Conservation (phyloP, 305 asterid genomes). For the Solanum aculeatissimum region DNA sequence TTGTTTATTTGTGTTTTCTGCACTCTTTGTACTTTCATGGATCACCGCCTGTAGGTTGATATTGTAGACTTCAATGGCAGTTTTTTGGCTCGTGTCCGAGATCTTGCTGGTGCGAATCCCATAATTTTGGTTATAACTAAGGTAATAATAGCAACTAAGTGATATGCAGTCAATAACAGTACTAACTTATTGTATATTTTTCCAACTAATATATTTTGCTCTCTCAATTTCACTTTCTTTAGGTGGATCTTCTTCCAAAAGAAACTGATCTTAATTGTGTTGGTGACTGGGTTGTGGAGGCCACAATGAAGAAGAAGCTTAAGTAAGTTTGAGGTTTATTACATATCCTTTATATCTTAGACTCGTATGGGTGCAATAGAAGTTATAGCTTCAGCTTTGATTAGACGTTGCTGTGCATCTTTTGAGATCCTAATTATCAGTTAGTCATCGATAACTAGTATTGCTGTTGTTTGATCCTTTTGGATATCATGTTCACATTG, state of each 20-base stretch:
- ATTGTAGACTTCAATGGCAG: slow-evolving; percentile 96
- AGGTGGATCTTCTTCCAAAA: slow-evolving; percentile 98
- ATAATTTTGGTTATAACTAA: slow-evolving; percentile 83
- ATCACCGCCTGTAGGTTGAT: slow-evolving; percentile 54
- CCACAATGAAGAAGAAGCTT: slow-evolving; percentile 89
- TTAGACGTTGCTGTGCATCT: neutral
- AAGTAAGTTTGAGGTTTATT: slow-evolving; percentile 43
- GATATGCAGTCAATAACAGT: neutral
- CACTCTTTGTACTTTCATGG: neutral
- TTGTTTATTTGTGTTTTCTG: neutral
- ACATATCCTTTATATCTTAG: neutral
- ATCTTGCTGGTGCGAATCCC: slow-evolving; percentile 91
- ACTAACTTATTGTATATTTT: neutral
- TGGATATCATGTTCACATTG: neutral
- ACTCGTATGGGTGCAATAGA: neutral
- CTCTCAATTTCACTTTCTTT: slow-evolving; percentile 10
- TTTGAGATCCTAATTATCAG: neutral
- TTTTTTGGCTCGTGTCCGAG: slow-evolving; percentile 77
- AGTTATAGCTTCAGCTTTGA: neutral
- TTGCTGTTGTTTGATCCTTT: neutral
- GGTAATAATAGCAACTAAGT: slow-evolving; percentile 27
- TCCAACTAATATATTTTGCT: neutral
- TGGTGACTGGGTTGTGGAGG: slow-evolving; percentile 99
- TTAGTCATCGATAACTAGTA: neutral
- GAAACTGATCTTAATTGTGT: slow-evolving; percentile 90